Base-by-base conservation (phyloP, 257 asterid genomes). In the Solanum rostratum region DNA sequence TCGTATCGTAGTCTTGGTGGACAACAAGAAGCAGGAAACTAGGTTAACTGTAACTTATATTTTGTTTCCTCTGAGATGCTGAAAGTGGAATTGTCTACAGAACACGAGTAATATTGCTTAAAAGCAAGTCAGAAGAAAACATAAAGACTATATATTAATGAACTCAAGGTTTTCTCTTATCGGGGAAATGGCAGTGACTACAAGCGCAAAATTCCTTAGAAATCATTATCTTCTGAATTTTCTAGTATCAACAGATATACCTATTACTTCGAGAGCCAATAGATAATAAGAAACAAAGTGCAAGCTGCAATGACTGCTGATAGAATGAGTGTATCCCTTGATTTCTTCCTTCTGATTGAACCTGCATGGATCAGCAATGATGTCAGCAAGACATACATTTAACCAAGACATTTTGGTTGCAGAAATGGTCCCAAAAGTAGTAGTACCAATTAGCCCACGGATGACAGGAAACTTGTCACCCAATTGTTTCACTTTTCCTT, bases 251-350 rank as follows among this genome's bases (percentile, higher is more conserved):
- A 83, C 52, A 60, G 76, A 49, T 52, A 57, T 81, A 54, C 81
- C 18, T 84, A 68, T 70, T 95, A 95, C 92, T 97, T 97, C 0
- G 98, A 97, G 87, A 97, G 99, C 99, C 99, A 94, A 84, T 94
- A 95, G 87, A 97, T 92, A 83, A 97, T 93, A 78, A 97, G 96
- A 89, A 97, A 97, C 84, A 95, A 91, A 80, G 97, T 95, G 92
- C 99, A 97, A 39, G 99, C 98, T 88, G 99, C 98, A 68, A 97
- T 97, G 52, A 97, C 99, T 27, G 98, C 96, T 6, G 98, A 91
- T 65, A 97, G 91, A 87, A 97, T 97, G 88, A 97, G 98, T 37
- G 97, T 95, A 84, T 97, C 99, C 81, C 97, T 94, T 63, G 99
- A 97, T 87, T 86, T 82, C 91, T 93, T 97, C 88, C 96, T 92